Percentiles rank a stretch among this genome's conserved stretches.
phyloP scores from a whole-genome alignment of 495 filamentous ascomycete species.

The Talaromyces trachyspermus region DNA sequence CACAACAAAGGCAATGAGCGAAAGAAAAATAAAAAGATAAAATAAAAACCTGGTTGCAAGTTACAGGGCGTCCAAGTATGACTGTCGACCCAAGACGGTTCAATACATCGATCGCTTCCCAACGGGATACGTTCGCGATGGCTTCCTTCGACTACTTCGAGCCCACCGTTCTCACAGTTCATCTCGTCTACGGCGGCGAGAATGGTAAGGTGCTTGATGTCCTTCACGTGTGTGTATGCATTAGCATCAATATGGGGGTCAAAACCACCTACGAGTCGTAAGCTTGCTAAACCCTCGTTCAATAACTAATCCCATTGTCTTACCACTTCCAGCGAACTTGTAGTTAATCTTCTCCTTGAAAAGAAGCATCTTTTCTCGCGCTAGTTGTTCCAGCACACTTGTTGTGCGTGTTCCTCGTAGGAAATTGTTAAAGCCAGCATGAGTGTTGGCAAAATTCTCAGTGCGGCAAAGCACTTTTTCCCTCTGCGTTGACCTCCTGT shows the following conservation, averaged over 20 bases:
- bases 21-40: neutral
- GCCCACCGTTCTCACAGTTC: conserved; percentile 32
- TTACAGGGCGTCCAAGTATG: conserved; percentile 36
- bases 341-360: conserved; percentile 47
- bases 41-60: conserved; percentile 27
- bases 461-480: conserved; percentile 38
- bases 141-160: conserved; percentile 38
- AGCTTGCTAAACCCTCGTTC: neutral
- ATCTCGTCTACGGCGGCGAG: conserved; percentile 35
- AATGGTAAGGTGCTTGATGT: conserved; percentile 40
- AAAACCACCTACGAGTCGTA: conserved; percentile 24
- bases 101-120: conserved; percentile 33
- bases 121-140: conserved; percentile 34
- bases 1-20: no score
- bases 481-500: conserved; percentile 31
- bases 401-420: conserved; percentile 30
- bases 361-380: conserved; percentile 36
- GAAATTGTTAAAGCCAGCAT: conserved; percentile 30
- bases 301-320: neutral
- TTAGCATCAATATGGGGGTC: conserved; percentile 39
- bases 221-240: conserved; percentile 40
- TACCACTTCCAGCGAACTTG: conserved; percentile 34
- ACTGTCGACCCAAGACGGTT: conserved; percentile 26
- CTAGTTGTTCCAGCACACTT: conserved; percentile 28
- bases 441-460: conserved; percentile 40